A percentile compares a stretch with the other conserved stretches of the same genome.
These are phyloP conservation scores for Emergomyces orientalis DNA, from an alignment of 2,329 filamentous ascomycete genomes.

Conservation along the genomic window DNA sequence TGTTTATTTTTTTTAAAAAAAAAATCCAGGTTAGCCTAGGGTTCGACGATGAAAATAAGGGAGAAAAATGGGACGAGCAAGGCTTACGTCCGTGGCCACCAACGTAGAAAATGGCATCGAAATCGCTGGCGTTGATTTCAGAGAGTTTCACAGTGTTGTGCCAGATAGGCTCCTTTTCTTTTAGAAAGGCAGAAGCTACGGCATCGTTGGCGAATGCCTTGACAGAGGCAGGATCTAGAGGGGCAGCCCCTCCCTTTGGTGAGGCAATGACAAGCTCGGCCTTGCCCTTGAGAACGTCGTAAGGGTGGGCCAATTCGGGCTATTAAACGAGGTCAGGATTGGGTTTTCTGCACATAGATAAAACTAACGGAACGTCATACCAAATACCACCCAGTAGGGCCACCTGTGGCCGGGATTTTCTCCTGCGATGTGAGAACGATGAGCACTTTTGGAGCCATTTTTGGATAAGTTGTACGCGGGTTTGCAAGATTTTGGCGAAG, in stretches of 20 bases:
- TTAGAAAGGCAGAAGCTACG: constrained; percentile 46
- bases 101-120: constrained; percentile 54
- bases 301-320: constrained; percentile 56
- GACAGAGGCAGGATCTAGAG: constrained; percentile 52
- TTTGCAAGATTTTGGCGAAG: background rate
- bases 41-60: background rate
- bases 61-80: background rate
- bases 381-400: constrained; percentile 62
- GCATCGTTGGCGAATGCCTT: constrained; percentile 47
- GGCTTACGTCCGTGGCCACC: constrained; percentile 49
- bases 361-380: constrained; percentile 31
- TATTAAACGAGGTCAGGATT: constrained; percentile 18
- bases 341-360: background rate
- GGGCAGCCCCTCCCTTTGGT: constrained; percentile 52
- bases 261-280: constrained; percentile 51
- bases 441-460: constrained; percentile 50
- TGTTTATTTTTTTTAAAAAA: background rate
- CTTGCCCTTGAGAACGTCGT: constrained; percentile 48
- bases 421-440: constrained; percentile 59
- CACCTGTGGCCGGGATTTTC: constrained; percentile 34
- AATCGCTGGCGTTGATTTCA: constrained; percentile 50
- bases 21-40: background rate
- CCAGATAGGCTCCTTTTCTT: constrained; percentile 52
- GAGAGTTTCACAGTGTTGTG: constrained; percentile 52
- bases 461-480: background rate